phyloP scores from a whole-genome alignment of 1,284 basidiomycete genomes.

The Cutaneotrichosporon cutaneum region DNA sequence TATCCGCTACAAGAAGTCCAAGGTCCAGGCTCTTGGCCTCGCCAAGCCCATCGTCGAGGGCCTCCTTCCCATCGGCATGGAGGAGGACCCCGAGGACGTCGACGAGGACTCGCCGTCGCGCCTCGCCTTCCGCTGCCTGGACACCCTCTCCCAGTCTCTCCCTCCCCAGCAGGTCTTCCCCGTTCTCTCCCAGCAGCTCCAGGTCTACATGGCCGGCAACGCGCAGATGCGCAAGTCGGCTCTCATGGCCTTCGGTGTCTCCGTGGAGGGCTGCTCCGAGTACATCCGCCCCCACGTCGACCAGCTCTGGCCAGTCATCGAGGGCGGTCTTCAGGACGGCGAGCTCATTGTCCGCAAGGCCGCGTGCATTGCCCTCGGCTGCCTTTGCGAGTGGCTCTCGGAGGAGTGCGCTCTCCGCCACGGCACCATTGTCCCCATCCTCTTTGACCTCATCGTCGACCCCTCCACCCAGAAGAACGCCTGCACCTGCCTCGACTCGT shows the following conservation, averaged over 20 bases:
- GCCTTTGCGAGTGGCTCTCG: slow-evolving; percentile 96
- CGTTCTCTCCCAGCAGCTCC: slow-evolving; percentile 75
- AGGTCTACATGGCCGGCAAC: slow-evolving; percentile 79
- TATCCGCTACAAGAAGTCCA: slow-evolving; percentile 95
- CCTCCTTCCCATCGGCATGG: slow-evolving; percentile 90
- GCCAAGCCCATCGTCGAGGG: slow-evolving; percentile 85
- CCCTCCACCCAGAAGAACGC: slow-evolving; percentile 84
- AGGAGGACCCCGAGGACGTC: slow-evolving; percentile 80
- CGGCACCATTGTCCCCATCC: slow-evolving; percentile 77
- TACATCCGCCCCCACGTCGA: slow-evolving; percentile 92
- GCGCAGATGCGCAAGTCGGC: slow-evolving; percentile 81
- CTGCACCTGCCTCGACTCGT: slow-evolving; percentile 92
- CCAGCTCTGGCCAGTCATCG: slow-evolving; percentile 92
- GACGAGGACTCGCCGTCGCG: slow-evolving; percentile 80
- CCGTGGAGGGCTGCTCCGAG: slow-evolving; percentile 97
- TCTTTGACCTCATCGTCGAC: slow-evolving; percentile 88
- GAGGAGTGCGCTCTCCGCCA: slow-evolving; percentile 89
- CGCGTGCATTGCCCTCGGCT: slow-evolving; percentile 90
- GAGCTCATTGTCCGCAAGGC: slow-evolving; percentile 90
- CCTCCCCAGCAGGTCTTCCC: slow-evolving; percentile 98
- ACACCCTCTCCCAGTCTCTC: slow-evolving; percentile 87
- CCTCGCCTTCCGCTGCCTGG: slow-evolving; percentile 92
- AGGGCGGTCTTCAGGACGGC: slow-evolving; percentile 78
- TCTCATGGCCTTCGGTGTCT: slow-evolving; percentile 92
- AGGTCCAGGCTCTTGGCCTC: slow-evolving; percentile 83